Conservation (phyloP, 2,329 filamentous ascomycete species). For the Pochonia chlamydosporia region DNA sequence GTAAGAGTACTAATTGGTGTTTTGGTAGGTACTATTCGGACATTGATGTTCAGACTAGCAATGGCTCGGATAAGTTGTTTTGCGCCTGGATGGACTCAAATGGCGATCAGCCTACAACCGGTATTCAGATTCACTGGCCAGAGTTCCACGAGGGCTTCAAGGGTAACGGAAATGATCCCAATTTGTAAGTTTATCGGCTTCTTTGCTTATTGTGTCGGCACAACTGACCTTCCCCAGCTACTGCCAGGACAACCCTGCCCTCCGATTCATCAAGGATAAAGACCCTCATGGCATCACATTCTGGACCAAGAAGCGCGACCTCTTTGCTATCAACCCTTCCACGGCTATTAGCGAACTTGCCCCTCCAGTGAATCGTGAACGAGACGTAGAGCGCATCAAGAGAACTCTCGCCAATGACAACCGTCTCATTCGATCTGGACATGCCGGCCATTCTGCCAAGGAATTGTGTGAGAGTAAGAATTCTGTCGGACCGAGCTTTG, state of each 20-base stretch:
- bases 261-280: not conserved
- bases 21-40: slow-evolving; percentile 6
- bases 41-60: not conserved
- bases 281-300: too few relatives aligned
- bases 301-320: not conserved
- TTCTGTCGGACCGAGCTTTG: slow-evolving; percentile 4
- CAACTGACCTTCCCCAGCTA: not conserved
- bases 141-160: not conserved
- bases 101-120: not conserved
- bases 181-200: slow-evolving; percentile 1
- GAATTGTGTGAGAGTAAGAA: not conserved
- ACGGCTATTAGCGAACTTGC: too few relatives aligned
- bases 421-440: not conserved
- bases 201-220: not conserved
- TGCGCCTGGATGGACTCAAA: slow-evolving; percentile 4
- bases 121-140: slow-evolving; percentile 4
- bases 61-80: slow-evolving; percentile 1
- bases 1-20: not conserved
- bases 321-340: not conserved
- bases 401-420: not conserved
- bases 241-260: not conserved
- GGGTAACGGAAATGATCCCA: not conserved
- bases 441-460: not conserved
- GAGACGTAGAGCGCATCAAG: not conserved
- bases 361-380: not conserved